Percentiles rank a stretch among this genome's conserved stretches.
phyloP scores from a whole-genome alignment of 106 monocot genomes.

The Allium sativum region DNA sequence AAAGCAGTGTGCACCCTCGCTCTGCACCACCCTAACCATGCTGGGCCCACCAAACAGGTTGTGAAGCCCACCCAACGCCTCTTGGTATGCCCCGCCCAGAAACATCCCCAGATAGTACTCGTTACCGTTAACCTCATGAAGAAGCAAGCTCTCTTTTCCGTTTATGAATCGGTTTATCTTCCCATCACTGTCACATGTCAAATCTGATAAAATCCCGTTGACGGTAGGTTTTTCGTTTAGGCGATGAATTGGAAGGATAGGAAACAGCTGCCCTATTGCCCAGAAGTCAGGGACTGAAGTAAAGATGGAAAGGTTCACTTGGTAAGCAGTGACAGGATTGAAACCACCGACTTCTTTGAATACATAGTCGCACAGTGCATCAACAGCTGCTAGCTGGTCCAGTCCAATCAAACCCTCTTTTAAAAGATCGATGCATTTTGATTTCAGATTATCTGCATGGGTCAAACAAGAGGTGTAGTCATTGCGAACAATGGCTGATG shows the following conservation, averaged over 20 bases:
- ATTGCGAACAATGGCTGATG: slow-evolving; percentile 37
- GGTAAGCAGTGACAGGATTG: slow-evolving; percentile 43
- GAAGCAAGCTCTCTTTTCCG: slow-evolving; percentile 43
- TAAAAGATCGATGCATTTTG: slow-evolving; percentile 55
- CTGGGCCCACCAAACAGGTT: slow-evolving; percentile 67
- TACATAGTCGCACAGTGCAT: slow-evolving; percentile 66
- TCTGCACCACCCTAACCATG: slow-evolving; percentile 42
- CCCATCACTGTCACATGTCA: slow-evolving; percentile 96
- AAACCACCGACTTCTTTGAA: slow-evolving; percentile 22
- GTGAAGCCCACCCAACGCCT: slow-evolving; percentile 54
- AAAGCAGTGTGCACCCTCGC: slow-evolving; percentile 33
- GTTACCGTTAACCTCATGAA: slow-evolving; percentile 33
- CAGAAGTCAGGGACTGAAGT: slow-evolving; percentile 90
- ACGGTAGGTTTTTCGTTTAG: slow-evolving; percentile 55
- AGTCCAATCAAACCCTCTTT: slow-evolving; percentile 74
- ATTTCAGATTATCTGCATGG: slow-evolving; percentile 64
- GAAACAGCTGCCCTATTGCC: slow-evolving; percentile 95
- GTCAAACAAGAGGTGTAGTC: slow-evolving; percentile 42
- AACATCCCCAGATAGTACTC: slow-evolving; percentile 59
- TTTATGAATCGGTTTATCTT: slow-evolving; percentile 78
- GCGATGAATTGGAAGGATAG: slow-evolving; percentile 79
- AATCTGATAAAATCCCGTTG: slow-evolving; percentile 61
- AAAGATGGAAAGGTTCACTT: slow-evolving; percentile 85
- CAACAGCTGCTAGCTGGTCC: slow-evolving; percentile 84
- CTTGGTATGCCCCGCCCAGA: slow-evolving; percentile 61